Evolutionary conservation across 306 rosid species (phyloP).

Genomic region (Prunus salicina): DNA sequence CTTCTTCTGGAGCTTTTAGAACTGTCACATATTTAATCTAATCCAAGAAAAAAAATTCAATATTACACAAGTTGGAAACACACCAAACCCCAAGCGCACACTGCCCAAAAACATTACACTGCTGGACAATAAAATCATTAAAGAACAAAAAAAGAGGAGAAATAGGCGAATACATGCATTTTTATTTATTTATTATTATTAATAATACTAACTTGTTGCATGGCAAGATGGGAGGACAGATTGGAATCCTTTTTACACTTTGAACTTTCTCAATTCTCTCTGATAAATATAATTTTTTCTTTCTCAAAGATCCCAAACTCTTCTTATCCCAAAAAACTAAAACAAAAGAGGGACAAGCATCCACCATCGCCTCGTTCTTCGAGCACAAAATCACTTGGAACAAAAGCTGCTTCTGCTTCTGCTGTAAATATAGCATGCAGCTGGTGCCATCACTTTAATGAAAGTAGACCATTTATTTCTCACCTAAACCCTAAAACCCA

Average conservation of each 20-base stretch:
- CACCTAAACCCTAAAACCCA: constrained; percentile 7
- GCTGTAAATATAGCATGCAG: not conserved
- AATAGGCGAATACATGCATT: not conserved
- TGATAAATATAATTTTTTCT: not conserved
- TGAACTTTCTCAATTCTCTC: not conserved
- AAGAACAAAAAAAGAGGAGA: not conserved
- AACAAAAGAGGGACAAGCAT: constrained; percentile 3
- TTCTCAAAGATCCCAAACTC: not conserved
- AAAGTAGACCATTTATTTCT: constrained; percentile 9
- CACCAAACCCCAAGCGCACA: not conserved
- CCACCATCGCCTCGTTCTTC: constrained; percentile 10
- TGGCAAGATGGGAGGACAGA: constrained; percentile 12
- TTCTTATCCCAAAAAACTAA: constrained; percentile 4
- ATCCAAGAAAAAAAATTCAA: not conserved
- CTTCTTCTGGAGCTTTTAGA: not conserved
- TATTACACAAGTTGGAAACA: not conserved
- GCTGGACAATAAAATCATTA: not conserved
- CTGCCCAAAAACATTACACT: not conserved
- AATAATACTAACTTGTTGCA: not conserved
- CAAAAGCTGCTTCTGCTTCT: constrained; percentile 1
- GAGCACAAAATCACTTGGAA: constrained; percentile 11
- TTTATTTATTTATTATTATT: not conserved
- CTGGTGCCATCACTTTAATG: not conserved
- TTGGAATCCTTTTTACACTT: constrained; percentile 5
- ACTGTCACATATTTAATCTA: not conserved